phyloP scores from a whole-genome alignment of 2,329 filamentous ascomycete genomes.

The Colletotrichum abscissum region DNA sequence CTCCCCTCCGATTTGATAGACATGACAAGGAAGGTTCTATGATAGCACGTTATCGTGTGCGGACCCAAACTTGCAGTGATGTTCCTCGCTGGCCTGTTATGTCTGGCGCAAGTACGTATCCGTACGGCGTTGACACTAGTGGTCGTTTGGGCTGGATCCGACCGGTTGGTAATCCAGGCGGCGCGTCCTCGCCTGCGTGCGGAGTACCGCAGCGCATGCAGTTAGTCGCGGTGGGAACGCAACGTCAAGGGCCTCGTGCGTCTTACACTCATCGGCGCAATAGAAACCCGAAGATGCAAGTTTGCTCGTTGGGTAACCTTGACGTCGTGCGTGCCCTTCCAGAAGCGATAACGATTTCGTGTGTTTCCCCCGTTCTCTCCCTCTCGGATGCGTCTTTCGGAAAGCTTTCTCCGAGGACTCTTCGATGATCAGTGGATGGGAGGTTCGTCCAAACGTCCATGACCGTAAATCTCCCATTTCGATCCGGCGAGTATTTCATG shows the following conservation, averaged over 20 bases:
- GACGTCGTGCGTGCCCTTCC: not conserved
- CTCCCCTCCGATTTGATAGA: not conserved
- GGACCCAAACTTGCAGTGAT: not conserved
- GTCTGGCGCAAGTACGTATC: not conserved
- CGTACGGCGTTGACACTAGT: not conserved
- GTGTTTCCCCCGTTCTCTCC: not conserved
- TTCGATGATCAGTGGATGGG: not conserved
- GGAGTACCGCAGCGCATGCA: not conserved
- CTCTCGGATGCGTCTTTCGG: too few species aligned
- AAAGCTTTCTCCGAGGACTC: not conserved
- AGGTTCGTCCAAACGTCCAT: slow-evolving; percentile 4
- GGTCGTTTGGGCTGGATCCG: not conserved
- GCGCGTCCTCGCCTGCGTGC: too few species aligned
- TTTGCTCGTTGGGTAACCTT: not conserved
- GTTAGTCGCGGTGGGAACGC: not conserved
- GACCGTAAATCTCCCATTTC: not conserved
- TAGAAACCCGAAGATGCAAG: too few species aligned
- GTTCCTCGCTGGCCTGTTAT: not conserved
- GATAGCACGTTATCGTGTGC: not conserved
- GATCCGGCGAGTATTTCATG: not conserved
- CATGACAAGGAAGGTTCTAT: not conserved
- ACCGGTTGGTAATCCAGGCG: not conserved
- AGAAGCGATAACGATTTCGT: not conserved
- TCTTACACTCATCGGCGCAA: not conserved
- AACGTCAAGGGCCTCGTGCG: not conserved